phyloP scores from a whole-genome alignment of 495 filamentous ascomycete genomes.

The Monascus purpureus region DNA sequence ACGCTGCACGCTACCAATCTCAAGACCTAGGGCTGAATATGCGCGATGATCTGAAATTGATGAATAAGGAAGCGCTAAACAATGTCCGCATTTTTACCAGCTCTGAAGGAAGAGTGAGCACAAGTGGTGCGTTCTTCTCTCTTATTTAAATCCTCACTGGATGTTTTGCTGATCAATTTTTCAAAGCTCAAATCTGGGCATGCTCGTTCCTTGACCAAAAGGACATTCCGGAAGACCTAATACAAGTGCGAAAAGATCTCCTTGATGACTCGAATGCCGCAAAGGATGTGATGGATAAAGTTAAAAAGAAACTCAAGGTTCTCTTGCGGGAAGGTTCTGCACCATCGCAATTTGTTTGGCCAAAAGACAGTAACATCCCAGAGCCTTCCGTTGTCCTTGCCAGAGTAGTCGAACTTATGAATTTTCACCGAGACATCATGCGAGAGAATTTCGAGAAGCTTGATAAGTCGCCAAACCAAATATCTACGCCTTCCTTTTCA shows the following conservation, averaged over 20 bases:
- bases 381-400: slow-evolving; percentile 83
- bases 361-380: slow-evolving; percentile 65
- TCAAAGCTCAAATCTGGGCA: slow-evolving; percentile 81
- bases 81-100: slow-evolving; percentile 89
- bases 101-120: slow-evolving; percentile 85
- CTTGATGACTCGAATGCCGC: slow-evolving; percentile 98
- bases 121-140: slow-evolving; percentile 46
- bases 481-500: slow-evolving; percentile 1
- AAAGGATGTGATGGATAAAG: slow-evolving; percentile 98
- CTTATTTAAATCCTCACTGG: neutral
- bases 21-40: slow-evolving; percentile 91
- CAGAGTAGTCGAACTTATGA: slow-evolving; percentile 92
- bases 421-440: slow-evolving; percentile 91
- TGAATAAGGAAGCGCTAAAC: slow-evolving; percentile 82
- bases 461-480: slow-evolving; percentile 42
- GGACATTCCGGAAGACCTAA: slow-evolving; percentile 67
- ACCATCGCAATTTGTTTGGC: slow-evolving; percentile 93
- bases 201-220: slow-evolving; percentile 79
- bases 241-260: slow-evolving; percentile 83
- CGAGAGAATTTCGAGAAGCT: slow-evolving; percentile 76
- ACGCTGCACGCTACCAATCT: slow-evolving; percentile 89
- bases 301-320: slow-evolving; percentile 96
- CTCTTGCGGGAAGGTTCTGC: slow-evolving; percentile 79
- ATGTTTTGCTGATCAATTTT: slow-evolving; percentile 7
- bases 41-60: slow-evolving; percentile 83